These are phyloP conservation scores for Fusarium sp. DNA, from an alignment of 2,329 filamentous ascomycete species.

Conservation along the genomic window DNA sequence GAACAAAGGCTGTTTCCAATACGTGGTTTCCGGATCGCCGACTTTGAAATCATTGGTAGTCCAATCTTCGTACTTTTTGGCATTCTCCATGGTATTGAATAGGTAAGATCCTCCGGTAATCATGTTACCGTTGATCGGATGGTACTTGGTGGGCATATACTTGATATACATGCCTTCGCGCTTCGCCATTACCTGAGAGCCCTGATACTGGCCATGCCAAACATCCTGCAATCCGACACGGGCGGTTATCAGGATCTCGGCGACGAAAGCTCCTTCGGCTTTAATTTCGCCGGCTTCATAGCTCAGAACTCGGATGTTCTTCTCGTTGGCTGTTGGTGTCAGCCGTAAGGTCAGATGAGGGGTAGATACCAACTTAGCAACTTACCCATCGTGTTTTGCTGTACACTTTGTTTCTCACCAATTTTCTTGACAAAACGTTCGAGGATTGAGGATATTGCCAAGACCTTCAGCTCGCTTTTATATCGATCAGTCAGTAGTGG, in stretches of 20 bases:
- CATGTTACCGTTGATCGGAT: conserved; percentile 31
- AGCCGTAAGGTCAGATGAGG: neutral
- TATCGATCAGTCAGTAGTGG: neutral
- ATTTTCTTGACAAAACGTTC: accelerated
- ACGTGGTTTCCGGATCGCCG: conserved; percentile 33
- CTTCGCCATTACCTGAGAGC: conserved; percentile 32
- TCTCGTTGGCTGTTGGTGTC: neutral
- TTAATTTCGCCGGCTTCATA: conserved; percentile 22
- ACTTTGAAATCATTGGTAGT: conserved; percentile 39
- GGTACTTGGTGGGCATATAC: conserved; percentile 27
- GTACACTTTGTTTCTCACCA: neutral
- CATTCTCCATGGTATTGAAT: conserved; percentile 28
- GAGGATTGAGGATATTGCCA: too few species aligned
- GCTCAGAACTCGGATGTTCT: neutral
- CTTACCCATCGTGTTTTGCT: conserved; percentile 10
- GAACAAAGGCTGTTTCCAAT: conserved; percentile 39
- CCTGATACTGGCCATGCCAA: conserved; percentile 30
- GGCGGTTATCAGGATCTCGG: conserved; percentile 26
- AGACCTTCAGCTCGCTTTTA: neutral
- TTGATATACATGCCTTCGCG: conserved; percentile 39
- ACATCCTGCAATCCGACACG: conserved; percentile 31
- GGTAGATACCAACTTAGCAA: neutral
- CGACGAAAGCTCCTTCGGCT: conserved; percentile 29
- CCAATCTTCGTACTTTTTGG: conserved; percentile 28
- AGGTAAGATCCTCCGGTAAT: conserved; percentile 34